Conservation (phyloP, 2,329 filamentous ascomycete species). For the Colletotrichum godetiae region DNA sequence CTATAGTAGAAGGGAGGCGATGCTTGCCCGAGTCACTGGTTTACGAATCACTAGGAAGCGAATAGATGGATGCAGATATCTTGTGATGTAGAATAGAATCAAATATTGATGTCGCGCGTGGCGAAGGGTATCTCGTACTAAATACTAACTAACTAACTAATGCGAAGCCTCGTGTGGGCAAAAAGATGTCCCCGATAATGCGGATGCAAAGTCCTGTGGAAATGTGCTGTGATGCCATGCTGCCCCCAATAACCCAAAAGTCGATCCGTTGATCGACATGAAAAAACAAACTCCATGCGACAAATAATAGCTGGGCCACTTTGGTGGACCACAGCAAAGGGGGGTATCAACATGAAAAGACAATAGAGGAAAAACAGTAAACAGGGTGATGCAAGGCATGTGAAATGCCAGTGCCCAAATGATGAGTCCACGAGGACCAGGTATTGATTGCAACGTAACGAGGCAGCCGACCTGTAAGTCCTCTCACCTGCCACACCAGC, state of each 20-base stretch:
- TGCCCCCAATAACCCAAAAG: slow-evolving; percentile 14
- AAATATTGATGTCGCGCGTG: slow-evolving; percentile 31
- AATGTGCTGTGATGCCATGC: slow-evolving; percentile 22
- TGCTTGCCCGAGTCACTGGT: background rate
- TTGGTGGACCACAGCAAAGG: slow-evolving; percentile 14
- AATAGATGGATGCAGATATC: background rate
- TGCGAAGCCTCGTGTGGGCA: slow-evolving; percentile 20
- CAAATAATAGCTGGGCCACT: slow-evolving; percentile 17
- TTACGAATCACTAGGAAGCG: background rate
- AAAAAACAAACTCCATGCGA: slow-evolving; percentile 27
- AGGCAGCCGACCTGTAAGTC: slow-evolving; percentile 23
- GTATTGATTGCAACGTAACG: slow-evolving; percentile 3
- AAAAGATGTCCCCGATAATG: slow-evolving; percentile 23
- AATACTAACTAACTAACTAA: slow-evolving; percentile 18
- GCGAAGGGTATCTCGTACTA: slow-evolving; percentile 36
- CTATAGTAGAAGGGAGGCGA: background rate
- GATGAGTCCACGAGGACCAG: slow-evolving; percentile 26
- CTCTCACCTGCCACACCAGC: slow-evolving; percentile 32
- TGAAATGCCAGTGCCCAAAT: slow-evolving; percentile 28
- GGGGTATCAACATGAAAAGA: slow-evolving; percentile 34
- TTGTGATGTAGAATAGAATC: slow-evolving; percentile 17
- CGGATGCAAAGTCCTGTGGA: slow-evolving; percentile 21
- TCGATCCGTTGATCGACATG: slow-evolving; percentile 22
- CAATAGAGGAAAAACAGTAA: background rate
- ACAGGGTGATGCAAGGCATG: slow-evolving; percentile 10